Base-by-base conservation (phyloP, 176 grass and related monocot genomes). In the Aegilops longissima region DNA sequence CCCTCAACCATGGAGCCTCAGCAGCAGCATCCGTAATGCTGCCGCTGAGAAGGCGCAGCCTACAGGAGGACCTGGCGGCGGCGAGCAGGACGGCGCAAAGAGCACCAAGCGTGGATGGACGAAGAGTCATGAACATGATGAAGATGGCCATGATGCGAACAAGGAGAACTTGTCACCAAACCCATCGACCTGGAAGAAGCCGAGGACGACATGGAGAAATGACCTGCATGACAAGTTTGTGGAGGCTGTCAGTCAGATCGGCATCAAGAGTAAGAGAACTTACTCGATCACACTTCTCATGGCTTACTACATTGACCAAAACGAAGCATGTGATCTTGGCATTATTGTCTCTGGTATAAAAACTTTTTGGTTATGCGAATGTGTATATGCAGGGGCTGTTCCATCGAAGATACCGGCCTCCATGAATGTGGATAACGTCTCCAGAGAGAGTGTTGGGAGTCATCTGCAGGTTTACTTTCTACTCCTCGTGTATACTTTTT, bases 381-480 rank as follows among this genome's bases (percentile, higher is more conserved):
- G 76, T 66, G 70, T 79, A 66, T 61, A 93, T 82, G 79, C 66
- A 97, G 95, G 31, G 39, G 93, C 89, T 61, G 93, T 90, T 76
- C 95, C 91, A 5, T 95, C 86, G 65, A 91, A 84, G 58, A 97
- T 97, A 88, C n/a, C 88, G 1, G 82, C 90, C 33, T 42, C 76
- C 54, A 97, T 97, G 95, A 87, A 86, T 52, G 83, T 92, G 16
- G 83, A 93, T 4, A 68, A 89, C 23, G 64, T 97, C 34, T 93
- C 76, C 6, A 90, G 95, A 89, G 91, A 95, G 47, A 88, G 90
- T 76, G 77, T 95, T n/a, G 93, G 89, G 45, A 97, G 93, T 44
- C 93, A 95, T 91, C 76, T 97, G 4, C 95, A 97, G 83, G 95
- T 91, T 78, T 83, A 61, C 20, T 86, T 81, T 69, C 73, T 64